A percentile compares a stretch with the other conserved stretches of the same genome.
phyloP scores from a whole-genome alignment of 2,329 filamentous ascomycete species.

The Pleurostoma richardsiae region DNA sequence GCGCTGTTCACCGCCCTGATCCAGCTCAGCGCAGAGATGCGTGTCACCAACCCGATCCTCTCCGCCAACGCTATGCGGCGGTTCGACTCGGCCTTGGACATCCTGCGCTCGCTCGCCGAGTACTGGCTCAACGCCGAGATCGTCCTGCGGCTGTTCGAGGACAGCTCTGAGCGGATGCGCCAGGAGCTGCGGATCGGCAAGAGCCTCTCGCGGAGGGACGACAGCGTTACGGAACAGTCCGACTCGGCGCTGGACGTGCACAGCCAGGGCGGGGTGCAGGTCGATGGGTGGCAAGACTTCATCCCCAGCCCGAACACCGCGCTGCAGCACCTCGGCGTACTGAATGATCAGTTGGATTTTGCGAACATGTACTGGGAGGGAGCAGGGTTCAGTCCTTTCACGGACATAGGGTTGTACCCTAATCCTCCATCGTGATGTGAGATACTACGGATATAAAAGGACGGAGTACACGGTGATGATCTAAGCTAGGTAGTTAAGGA shows the following conservation, averaged over 20 bases:
- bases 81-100: constrained; percentile 33
- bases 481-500: too few species aligned
- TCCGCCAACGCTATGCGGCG: constrained; percentile 36
- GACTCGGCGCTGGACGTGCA: not conserved
- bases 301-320: not conserved
- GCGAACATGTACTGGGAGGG: not conserved
- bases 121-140: constrained; percentile 36
- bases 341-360: not conserved
- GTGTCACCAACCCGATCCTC: constrained; percentile 36
- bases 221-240: not conserved
- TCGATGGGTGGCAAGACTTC: not conserved
- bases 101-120: constrained; percentile 30
- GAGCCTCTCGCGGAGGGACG: not conserved
- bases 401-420: not conserved
- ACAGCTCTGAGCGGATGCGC: constrained; percentile 1
- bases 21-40: constrained; percentile 36
- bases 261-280: not conserved
- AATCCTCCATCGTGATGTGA: not conserved
- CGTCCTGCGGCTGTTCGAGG: constrained; percentile 33
- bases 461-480: too few species aligned
- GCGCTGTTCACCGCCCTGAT: constrained; percentile 39
- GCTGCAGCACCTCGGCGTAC: not conserved
- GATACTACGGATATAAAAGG: too few species aligned
- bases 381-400: not conserved
- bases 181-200: not conserved